Conservation (phyloP, 139 green algal genomes). For the Closterium sp. region DNA sequence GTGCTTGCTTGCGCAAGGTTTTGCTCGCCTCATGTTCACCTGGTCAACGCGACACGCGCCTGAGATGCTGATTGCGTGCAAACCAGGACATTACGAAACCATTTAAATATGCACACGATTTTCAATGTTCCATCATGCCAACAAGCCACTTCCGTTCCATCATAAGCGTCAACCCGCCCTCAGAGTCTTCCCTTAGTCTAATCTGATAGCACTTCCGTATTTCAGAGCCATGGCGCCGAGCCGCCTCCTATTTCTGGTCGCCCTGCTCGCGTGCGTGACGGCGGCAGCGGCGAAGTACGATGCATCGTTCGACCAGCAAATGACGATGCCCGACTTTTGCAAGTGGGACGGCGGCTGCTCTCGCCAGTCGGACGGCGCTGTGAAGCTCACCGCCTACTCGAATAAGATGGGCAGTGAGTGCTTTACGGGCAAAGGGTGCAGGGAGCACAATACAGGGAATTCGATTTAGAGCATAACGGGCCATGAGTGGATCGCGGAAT, state of each 20-base stretch:
- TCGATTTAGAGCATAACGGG: no score
- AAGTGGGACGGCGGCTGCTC: neutral
- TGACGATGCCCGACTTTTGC: neutral
- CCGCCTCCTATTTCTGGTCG: neutral
- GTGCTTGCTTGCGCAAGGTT: no score
- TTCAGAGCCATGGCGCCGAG: neutral
- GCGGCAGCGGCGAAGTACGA: neutral
- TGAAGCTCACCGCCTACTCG: neutral
- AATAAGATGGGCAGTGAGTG: neutral
- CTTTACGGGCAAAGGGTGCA: no score
- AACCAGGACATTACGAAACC: neutral
- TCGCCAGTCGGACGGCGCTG: neutral
- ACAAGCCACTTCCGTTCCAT: no score
- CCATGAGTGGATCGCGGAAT: no score
- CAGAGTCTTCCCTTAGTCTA: no score
- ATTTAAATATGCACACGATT: neutral
- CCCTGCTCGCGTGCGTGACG: neutral
- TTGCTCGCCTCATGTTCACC: no score
- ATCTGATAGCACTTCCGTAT: neutral
- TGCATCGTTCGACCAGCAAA: neutral
- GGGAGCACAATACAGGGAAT: no score
- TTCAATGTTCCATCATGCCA: neutral
- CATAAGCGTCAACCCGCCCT: no score
- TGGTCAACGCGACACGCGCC: no score
- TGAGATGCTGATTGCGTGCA: no score